These are phyloP conservation scores for Boletus bicolor DNA, from an alignment of 768 basidiomycete species.

Conservation along the genomic window DNA sequence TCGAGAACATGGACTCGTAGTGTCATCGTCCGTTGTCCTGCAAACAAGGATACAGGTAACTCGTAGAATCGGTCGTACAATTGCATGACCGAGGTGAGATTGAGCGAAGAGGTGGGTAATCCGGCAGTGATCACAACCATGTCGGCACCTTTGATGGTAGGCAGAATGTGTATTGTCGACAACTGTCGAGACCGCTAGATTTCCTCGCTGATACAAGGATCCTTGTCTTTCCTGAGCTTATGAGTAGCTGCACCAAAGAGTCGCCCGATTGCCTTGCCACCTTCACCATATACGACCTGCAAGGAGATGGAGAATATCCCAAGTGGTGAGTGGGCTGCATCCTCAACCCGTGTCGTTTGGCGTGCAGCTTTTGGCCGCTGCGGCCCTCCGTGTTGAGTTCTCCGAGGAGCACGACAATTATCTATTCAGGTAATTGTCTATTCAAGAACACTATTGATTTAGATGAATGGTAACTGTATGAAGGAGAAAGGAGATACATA, in stretches of 20 bases:
- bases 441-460: too few relatives aligned
- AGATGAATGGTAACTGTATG: too few relatives aligned
- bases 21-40: background rate
- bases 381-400: too few relatives aligned
- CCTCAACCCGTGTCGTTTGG: slow-evolving; percentile 5
- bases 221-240: background rate
- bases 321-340: slow-evolving; percentile 10
- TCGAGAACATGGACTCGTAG: too few relatives aligned
- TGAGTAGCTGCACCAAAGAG: slow-evolving; percentile 6
- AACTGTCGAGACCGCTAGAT: background rate
- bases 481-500: too few relatives aligned
- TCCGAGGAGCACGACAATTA: too few relatives aligned
- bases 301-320: slow-evolving; percentile 10
- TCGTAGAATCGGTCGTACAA: background rate
- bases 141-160: background rate
- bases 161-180: background rate
- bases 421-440: too few relatives aligned
- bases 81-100: background rate
- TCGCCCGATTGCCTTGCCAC: slow-evolving; percentile 7
- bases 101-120: background rate
- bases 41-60: background rate
- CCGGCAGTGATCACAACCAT: background rate
- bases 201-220: slow-evolving; percentile 8
- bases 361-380: background rate
- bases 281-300: slow-evolving; percentile 10